phyloP scores from a whole-genome alignment of 129 eudicot genomes.

The Ambrosia trifida region DNA sequence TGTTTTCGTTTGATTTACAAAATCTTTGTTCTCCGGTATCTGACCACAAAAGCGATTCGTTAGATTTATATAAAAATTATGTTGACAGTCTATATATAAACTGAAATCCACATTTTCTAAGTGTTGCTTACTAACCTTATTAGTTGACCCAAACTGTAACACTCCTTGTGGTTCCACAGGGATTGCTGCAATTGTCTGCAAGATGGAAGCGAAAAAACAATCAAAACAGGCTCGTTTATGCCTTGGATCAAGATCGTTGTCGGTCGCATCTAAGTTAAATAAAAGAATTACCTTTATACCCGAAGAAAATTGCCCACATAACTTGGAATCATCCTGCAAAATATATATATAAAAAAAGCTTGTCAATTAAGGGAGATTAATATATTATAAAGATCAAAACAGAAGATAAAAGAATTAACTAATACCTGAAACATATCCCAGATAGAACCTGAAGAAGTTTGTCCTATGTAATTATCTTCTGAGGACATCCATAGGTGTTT shows the following conservation, averaged over 20 bases:
- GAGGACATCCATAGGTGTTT: conserved; percentile 70
- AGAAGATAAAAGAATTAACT: neutral
- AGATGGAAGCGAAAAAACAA: conserved; percentile 22
- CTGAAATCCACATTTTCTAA: no score
- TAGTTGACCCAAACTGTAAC: conserved; percentile 75
- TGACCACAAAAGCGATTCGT: conserved; percentile 30
- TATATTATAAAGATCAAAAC: neutral
- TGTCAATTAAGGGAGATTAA: neutral
- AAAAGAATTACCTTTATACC: conserved; percentile 72
- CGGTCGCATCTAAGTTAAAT: conserved; percentile 4
- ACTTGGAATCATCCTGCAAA: conserved; percentile 61
- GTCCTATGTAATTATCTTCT: conserved; percentile 43
- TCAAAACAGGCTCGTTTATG: neutral
- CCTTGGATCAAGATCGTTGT: conserved; percentile 8
- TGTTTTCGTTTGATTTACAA: conserved; percentile 58
- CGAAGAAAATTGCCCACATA: conserved; percentile 56
- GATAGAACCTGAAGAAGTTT: conserved; percentile 40
- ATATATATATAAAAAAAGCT: neutral
- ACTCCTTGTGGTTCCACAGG: conserved; percentile 71
- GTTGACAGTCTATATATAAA: neutral
- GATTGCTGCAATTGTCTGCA: conserved; percentile 79
- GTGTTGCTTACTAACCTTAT: conserved; percentile 49
- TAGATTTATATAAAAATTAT: conserved; percentile 17
- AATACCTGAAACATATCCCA: conserved; percentile 57
- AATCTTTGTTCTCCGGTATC: conserved; percentile 60